These are phyloP conservation scores for Salix arbutifolia DNA, from an alignment of 345 rosid genomes.

Conservation along the genomic window DNA sequence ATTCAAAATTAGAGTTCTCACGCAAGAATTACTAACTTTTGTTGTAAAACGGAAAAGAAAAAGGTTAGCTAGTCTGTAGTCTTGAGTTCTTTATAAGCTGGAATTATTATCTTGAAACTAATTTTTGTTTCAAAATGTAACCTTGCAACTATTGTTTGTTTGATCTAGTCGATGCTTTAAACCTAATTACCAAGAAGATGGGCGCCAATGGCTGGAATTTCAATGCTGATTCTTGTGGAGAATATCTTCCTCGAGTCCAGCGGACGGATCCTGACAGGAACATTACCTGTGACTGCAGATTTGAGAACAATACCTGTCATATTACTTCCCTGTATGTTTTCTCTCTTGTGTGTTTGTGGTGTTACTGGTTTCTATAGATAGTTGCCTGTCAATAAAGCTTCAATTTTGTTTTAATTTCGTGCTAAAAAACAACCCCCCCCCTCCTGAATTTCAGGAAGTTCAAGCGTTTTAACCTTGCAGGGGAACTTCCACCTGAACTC, in stretches of 20 bases:
- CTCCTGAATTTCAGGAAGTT: slow-evolving; percentile 36
- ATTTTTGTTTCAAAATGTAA: neutral
- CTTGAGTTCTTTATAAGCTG: neutral
- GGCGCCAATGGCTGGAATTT: slow-evolving; percentile 49
- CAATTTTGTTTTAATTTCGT: neutral
- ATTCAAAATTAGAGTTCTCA: neutral
- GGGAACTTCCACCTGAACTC: slow-evolving; percentile 53
- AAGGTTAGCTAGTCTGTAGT: neutral
- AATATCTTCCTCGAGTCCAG: slow-evolving; percentile 25
- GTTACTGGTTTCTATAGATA: neutral
- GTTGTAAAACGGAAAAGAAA: neutral
- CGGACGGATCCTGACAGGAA: slow-evolving; percentile 33
- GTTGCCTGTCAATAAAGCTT: neutral
- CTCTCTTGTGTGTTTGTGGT: neutral
- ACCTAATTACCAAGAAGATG: slow-evolving; percentile 35
- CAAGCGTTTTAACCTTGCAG: slow-evolving; percentile 53
- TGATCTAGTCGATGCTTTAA: slow-evolving; percentile 42
- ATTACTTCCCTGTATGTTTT: slow-evolving; percentile 4
- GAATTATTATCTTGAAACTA: neutral
- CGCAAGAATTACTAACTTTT: neutral
- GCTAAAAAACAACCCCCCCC: neutral
- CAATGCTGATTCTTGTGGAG: slow-evolving; percentile 35
- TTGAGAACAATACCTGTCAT: slow-evolving; percentile 21
- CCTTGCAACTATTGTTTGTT: neutral
- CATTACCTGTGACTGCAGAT: slow-evolving; percentile 37